Percentiles rank a stretch among this genome's conserved stretches.
Evolutionary conservation across 805 yeast species (phyloP).

Genomic region (Wickerhamiella slavikovae): DNA sequence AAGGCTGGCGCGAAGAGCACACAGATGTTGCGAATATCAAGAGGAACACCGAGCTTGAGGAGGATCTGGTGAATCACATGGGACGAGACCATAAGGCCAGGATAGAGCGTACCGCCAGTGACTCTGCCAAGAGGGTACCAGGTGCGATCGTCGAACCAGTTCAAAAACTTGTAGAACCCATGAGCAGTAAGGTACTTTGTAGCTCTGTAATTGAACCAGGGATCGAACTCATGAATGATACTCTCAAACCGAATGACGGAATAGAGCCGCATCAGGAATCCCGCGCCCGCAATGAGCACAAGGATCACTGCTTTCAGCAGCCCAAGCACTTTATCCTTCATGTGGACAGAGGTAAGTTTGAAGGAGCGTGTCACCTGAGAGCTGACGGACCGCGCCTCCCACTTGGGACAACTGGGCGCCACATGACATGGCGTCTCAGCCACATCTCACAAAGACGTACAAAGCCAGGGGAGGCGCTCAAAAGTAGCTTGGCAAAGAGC

Average conservation of each 20-base stretch:
- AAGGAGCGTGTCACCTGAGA: too few relatives aligned
- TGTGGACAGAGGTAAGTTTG: neutral
- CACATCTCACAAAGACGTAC: too few relatives aligned
- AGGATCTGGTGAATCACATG: slow-evolving; percentile 68
- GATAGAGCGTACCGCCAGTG: slow-evolving; percentile 95
- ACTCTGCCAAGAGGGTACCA: slow-evolving; percentile 99
- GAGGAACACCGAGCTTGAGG: slow-evolving; percentile 47
- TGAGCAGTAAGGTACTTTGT: slow-evolving; percentile 75
- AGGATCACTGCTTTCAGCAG: slow-evolving; percentile 48
- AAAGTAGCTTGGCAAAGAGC: too few relatives aligned
- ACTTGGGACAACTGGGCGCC: too few relatives aligned
- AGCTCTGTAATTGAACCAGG: slow-evolving; percentile 64
- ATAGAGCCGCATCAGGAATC: slow-evolving; percentile 76
- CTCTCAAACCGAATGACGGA: slow-evolving; percentile 93
- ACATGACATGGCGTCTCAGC: too few relatives aligned
- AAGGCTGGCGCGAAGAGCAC: slow-evolving; percentile 94
- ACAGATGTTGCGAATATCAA: slow-evolving; percentile 89
- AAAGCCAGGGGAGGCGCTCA: too few relatives aligned
- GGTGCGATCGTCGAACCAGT: slow-evolving; percentile 97
- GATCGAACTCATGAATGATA: slow-evolving; percentile 81
- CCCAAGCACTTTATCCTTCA: slow-evolving; percentile 8
- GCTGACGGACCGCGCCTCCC: too few relatives aligned
- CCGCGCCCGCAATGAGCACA: slow-evolving; percentile 69
- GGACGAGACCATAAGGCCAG: slow-evolving; percentile 97
- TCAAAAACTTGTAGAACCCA: slow-evolving; percentile 75